Conservation (phyloP, 164 flowering plant species). For the Hamamelis virginiana region DNA sequence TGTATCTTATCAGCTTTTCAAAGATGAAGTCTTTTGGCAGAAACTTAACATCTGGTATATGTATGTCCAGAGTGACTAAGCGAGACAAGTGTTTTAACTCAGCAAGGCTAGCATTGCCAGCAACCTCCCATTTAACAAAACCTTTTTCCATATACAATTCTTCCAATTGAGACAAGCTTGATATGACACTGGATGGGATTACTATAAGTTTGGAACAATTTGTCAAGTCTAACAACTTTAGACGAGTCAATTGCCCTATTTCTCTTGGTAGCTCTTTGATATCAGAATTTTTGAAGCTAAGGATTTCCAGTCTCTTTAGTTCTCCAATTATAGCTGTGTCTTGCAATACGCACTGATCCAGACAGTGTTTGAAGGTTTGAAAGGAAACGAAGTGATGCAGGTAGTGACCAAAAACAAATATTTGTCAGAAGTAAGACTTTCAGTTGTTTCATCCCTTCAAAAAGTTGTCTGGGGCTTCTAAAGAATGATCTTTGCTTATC, state of each 20-base stretch:
- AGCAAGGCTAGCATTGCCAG: neutral
- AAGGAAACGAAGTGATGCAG: neutral
- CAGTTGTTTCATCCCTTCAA: neutral
- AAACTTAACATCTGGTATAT: too few species aligned
- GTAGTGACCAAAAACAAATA: neutral
- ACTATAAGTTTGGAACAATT: neutral
- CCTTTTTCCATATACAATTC: neutral
- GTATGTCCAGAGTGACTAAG: neutral
- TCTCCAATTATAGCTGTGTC: neutral
- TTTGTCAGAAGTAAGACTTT: neutral
- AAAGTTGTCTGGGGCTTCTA: neutral
- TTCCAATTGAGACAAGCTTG: neutral
- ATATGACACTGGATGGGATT: neutral
- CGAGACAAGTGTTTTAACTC: neutral
- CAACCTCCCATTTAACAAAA: neutral
- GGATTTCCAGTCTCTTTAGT: neutral
- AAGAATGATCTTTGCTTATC: neutral
- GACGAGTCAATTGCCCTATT: neutral
- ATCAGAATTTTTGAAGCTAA: neutral
- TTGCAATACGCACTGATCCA: neutral
- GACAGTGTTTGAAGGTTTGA: neutral
- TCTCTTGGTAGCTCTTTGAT: neutral
- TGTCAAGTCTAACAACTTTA: neutral
- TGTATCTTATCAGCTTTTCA: too few species aligned
- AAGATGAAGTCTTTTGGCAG: too few species aligned